phyloP scores from a whole-genome alignment of 805 yeast species.

The Barnettozyma vustinii region DNA sequence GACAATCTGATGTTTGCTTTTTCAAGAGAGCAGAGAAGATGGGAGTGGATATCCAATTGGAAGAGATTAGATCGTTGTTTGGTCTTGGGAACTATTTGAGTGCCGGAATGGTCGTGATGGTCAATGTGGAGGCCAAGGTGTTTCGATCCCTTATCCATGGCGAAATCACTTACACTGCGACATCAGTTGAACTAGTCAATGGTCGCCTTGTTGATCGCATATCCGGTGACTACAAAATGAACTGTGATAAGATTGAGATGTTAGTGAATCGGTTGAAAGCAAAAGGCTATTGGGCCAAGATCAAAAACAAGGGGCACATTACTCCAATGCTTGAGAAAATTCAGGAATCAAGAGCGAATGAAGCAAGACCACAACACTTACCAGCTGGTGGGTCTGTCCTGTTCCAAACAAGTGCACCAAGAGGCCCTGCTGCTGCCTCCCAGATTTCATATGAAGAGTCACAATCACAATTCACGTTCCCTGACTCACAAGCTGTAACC shows the following conservation, averaged over 20 bases:
- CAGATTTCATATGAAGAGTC: neutral
- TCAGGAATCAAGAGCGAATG: neutral
- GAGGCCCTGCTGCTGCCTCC: neutral
- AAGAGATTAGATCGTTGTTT: neutral
- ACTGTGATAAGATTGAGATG: neutral
- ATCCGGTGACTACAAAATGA: neutral
- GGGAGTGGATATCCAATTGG: neutral
- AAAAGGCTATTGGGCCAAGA: neutral
- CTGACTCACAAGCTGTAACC: neutral
- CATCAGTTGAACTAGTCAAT: conserved; percentile 1
- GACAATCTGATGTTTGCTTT: neutral
- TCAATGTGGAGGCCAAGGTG: conserved; percentile 1
- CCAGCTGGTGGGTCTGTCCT: neutral
- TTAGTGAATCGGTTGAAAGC: neutral
- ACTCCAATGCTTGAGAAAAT: neutral
- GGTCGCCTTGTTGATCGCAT: neutral
- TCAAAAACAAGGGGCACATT: neutral
- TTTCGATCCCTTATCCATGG: neutral
- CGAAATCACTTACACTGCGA: neutral
- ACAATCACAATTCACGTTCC: neutral
- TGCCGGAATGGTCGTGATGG: neutral
- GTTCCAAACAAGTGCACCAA: neutral
- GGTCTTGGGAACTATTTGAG: conserved; percentile 1
- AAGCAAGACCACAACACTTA: neutral
- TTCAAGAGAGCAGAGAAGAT: neutral